A percentile compares a stretch with the other conserved stretches of the same genome.
These are phyloP conservation scores for Cercospora janseana DNA, from an alignment of 2,329 filamentous ascomycete species.

Conservation along the genomic window DNA sequence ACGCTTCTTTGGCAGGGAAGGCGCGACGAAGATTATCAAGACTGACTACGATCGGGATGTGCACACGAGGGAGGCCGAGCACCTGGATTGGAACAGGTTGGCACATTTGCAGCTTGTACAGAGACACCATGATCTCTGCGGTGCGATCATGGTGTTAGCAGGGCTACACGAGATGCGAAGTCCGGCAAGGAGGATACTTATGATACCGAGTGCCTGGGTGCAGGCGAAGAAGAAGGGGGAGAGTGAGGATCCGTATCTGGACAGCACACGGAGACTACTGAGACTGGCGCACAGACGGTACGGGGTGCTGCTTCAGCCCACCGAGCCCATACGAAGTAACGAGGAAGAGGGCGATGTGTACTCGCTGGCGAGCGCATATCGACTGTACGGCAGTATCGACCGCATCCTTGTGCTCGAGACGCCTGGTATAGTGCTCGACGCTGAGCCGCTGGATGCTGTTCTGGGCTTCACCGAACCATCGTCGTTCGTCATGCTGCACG, in stretches of 20 bases:
- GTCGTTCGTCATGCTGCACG: constrained; percentile 35
- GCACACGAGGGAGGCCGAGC: constrained; percentile 21
- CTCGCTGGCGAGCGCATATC: constrained; percentile 48
- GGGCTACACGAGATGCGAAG: constrained; percentile 48
- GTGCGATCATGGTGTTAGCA: constrained; percentile 50
- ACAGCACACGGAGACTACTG: constrained; percentile 46
- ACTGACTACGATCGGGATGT: constrained; percentile 31
- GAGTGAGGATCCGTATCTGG: constrained; percentile 43
- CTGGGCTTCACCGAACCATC: constrained; percentile 35
- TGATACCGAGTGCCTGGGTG: constrained; percentile 46
- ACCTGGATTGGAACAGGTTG: constrained; percentile 46
- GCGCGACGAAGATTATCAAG: constrained; percentile 29
- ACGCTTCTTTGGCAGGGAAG: constrained; percentile 30
- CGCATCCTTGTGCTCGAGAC: constrained; percentile 46
- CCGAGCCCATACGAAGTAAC: constrained; percentile 40
- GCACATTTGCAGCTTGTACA: constrained; percentile 50
- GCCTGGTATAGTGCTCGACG: constrained; percentile 48
- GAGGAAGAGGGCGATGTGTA: constrained; percentile 34
- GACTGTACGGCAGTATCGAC: constrained; percentile 45
- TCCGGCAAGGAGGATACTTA: constrained; percentile 45
- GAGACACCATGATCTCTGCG: constrained; percentile 49
- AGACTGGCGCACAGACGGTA: constrained; percentile 48
- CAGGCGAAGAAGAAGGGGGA: constrained; percentile 36
- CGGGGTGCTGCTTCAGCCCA: constrained; percentile 45
- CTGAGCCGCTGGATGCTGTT: constrained; percentile 46